Evolutionary conservation across 495 filamentous ascomycete genomes (phyloP), one percentile per base, ranked within the genome.

Genomic region (Aspergillus indologenus): DNA sequence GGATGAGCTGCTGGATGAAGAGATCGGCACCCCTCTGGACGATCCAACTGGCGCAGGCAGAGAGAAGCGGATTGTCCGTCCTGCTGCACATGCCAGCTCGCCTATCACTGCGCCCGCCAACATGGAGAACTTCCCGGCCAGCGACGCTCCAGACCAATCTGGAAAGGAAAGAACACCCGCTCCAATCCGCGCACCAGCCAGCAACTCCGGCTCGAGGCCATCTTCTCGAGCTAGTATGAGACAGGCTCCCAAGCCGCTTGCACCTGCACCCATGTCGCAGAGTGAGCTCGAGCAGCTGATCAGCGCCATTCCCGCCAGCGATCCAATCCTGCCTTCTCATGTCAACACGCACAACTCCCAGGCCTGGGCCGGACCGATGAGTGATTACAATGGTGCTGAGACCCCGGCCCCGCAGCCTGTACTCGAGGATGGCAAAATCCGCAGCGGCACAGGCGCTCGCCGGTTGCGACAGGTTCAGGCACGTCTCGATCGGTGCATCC

Each of bases 401-500:
- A 70, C 71, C 5, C 67, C 75, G 18, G 60, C 65, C 29, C 64
- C 69, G 0, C 64, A 65, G 23, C 56, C 68, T 1, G 46, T 56
- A 22, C 57, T 57, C 18, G 68, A 72, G 26, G 59, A 66, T 24
- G 61, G 68, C 18, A 74, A 71, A 53, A 57, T 62, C 45, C 73
- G 77, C 40, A 74, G 68, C 54, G 75, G 72, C 15, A 64, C 73
- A 14, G 71, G 73, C 23, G 72, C 72, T 17, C 67, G 69, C 58
- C 65, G 76, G 53, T 46, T 68, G 22, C 72, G 67, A 46, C 76
- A 74, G 62, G 78, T 72, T 53, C 79, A 72, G 68, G 76, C 62
- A 53, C 77, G 65, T 45, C 72, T 95, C 11, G 85, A 91, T 48
- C 75, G 73, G 44, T 84, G 87, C 0, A 81, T 96, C 31, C 74